Evolutionary conservation across 208 protist species (phyloP).

Genomic region (Leptomonas pyrrhocoris): DNA sequence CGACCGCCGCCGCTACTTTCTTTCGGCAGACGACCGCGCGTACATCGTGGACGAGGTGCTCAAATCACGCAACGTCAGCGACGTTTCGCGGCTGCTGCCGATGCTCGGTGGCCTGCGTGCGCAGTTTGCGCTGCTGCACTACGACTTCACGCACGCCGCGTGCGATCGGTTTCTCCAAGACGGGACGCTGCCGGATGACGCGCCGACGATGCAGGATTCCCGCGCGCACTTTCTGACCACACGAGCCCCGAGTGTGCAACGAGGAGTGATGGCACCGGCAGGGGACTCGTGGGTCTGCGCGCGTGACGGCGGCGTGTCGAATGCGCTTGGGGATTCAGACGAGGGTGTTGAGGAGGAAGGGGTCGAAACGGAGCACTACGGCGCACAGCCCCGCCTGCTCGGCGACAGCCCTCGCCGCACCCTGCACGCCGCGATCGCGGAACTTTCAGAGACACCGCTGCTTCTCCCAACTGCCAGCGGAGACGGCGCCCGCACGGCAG

Average conservation of each 20-base stretch:
- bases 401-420: conserved; percentile 22
- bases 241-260: conserved; percentile 44
- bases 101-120: conserved; percentile 68
- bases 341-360: background rate
- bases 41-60: conserved; percentile 71
- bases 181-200: conserved; percentile 30
- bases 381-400: conserved; percentile 20
- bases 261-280: conserved; percentile 25
- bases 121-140: conserved; percentile 67
- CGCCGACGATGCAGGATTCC: conserved; percentile 63
- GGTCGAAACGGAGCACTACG: background rate
- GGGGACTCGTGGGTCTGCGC: conserved; percentile 15
- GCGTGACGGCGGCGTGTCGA: background rate
- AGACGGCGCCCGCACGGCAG: background rate
- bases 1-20: conserved; percentile 81
- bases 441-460: conserved; percentile 20
- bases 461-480: background rate
- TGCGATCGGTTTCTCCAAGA: conserved; percentile 47
- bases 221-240: conserved; percentile 66
- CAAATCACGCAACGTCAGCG: conserved; percentile 17
- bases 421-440: conserved; percentile 22
- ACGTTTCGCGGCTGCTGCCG: conserved; percentile 24
- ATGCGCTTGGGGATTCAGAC: background rate
- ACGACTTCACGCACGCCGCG: conserved; percentile 58
- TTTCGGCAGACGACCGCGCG: conserved; percentile 50